These are phyloP conservation scores for Sonneratia caseolaris DNA, from an alignment of 345 rosid species.

Conservation along the genomic window DNA sequence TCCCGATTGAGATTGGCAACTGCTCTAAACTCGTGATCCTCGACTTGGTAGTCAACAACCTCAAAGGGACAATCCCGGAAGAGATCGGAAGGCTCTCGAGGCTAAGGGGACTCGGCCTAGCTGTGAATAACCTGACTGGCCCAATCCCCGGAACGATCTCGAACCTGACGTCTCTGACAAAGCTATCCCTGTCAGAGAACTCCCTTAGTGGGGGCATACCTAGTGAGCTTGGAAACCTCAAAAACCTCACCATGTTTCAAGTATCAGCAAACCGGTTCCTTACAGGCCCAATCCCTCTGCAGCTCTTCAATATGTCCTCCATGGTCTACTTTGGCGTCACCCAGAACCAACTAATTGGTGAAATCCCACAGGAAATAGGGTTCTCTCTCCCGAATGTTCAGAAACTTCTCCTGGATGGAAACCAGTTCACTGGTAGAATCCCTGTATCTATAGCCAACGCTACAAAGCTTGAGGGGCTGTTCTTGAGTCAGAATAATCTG, in stretches of 20 bases:
- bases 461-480: slow-evolving; percentile 10
- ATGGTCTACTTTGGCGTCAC: slow-evolving; percentile 7
- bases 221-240: slow-evolving; percentile 12
- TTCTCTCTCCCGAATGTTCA: slow-evolving; percentile 15
- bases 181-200: slow-evolving; percentile 17
- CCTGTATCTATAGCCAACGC: slow-evolving; percentile 20
- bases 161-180: slow-evolving; percentile 10
- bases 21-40: slow-evolving; percentile 17
- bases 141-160: slow-evolving; percentile 15
- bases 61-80: slow-evolving; percentile 17
- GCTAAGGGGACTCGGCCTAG: slow-evolving; percentile 12
- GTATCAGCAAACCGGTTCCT: slow-evolving; percentile 11
- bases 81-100: slow-evolving; percentile 17
- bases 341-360: slow-evolving; percentile 11
- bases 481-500: background rate
- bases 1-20: slow-evolving; percentile 14
- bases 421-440: slow-evolving; percentile 17
- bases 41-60: slow-evolving; percentile 12
- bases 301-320: slow-evolving; percentile 14
- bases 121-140: slow-evolving; percentile 18
- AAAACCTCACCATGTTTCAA: slow-evolving; percentile 12
- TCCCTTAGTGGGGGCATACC: slow-evolving; percentile 19
- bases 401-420: slow-evolving; percentile 5
- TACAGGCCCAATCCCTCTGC: slow-evolving; percentile 20
- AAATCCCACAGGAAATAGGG: slow-evolving; percentile 17